Evolutionary conservation across 768 basidiomycete species (phyloP).

Genomic region (Boletus subparvulus): DNA sequence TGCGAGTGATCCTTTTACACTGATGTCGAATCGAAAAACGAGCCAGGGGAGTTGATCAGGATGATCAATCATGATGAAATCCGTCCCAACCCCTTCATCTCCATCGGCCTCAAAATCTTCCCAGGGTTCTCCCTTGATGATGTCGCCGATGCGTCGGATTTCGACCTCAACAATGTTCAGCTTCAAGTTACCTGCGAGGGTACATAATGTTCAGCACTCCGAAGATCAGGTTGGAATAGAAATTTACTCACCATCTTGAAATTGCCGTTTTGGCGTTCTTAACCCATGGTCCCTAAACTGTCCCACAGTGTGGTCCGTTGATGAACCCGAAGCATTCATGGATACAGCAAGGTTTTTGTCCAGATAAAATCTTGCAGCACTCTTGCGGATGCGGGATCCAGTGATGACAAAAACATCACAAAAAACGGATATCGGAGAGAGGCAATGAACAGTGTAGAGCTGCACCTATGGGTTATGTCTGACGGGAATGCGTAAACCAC

Average conservation of each 20-base stretch:
- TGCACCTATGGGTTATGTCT: not conserved
- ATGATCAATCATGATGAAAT: slow-evolving; percentile 14
- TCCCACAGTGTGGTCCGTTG: not conserved
- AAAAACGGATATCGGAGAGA: slow-evolving; percentile 12
- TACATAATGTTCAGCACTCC: not conserved
- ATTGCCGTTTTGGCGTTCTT: slow-evolving; percentile 6
- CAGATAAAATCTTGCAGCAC: slow-evolving; percentile 14
- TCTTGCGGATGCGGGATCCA: not conserved
- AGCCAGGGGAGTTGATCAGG: slow-evolving; percentile 14
- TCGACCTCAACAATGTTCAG: slow-evolving; percentile 13
- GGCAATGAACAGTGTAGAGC: slow-evolving; percentile 19
- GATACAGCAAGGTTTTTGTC: slow-evolving; percentile 3
- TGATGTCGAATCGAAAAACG: slow-evolving; percentile 11
- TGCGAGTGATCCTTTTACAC: not conserved
- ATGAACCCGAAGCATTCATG: slow-evolving; percentile 4
- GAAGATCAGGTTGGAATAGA: not conserved
- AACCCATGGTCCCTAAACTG: slow-evolving; percentile 4
- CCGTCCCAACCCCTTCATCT: not conserved
- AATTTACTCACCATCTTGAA: not conserved
- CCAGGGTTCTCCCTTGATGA: slow-evolving; percentile 3
- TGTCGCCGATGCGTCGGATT: slow-evolving; percentile 14
- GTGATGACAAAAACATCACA: slow-evolving; percentile 15
- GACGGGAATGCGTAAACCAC: not conserved
- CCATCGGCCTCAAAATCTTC: not conserved
- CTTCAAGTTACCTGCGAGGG: not conserved